Base-by-base conservation (phyloP, 1,284 basidiomycete species). In the Microbotryum scabiosae region DNA sequence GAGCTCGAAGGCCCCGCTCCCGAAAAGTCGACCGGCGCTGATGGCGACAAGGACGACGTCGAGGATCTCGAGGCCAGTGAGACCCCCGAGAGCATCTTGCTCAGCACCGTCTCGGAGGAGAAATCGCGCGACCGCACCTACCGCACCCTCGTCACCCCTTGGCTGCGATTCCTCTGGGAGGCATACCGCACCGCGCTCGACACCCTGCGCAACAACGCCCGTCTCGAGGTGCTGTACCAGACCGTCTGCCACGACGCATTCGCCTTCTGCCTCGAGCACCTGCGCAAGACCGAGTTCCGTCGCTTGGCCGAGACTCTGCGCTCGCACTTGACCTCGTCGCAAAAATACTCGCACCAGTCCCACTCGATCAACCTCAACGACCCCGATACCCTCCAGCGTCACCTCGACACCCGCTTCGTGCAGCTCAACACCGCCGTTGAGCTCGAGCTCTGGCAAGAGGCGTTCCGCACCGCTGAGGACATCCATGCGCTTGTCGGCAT, bases 381-480 rank as follows among this genome's bases (percentile, higher is more conserved):
- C 75, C 83, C 93, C 36, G 96, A 98, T 71, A 97, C 88, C 23
- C 86, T 99, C 51, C 89, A 96, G 74, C 91, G 91, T 70, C 90
- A 97, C 77, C 86, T 99, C 64, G 96, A 98, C 76, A 97, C 92
- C 21, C 90, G 96, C 62, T 97, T 98, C 75, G 88, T 91, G 43
- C 94, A 98, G 79, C 85, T 99, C 67, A 92, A 94, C 74, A 88
- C 90, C n/a, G 93, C 93, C 9, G 93, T 97, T 66, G 91, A 97
- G 76, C 86, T 99, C 66, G 96, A 99, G 78, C 82, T 98, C 53
- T 99, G 94, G 96, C 94, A 97, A 75, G 94, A 98, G 76, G 94
- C 92, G 5, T 99, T 97, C 84, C 88, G 96, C 63, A 92, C 90
- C 51, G 90, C 97, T 63, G 94, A 98, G 76, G 96, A 99, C 75